Evolutionary conservation across 345 rosid species (phyloP), one percentile per base, ranked within the genome.

Genomic region (Acer saccharum): DNA sequence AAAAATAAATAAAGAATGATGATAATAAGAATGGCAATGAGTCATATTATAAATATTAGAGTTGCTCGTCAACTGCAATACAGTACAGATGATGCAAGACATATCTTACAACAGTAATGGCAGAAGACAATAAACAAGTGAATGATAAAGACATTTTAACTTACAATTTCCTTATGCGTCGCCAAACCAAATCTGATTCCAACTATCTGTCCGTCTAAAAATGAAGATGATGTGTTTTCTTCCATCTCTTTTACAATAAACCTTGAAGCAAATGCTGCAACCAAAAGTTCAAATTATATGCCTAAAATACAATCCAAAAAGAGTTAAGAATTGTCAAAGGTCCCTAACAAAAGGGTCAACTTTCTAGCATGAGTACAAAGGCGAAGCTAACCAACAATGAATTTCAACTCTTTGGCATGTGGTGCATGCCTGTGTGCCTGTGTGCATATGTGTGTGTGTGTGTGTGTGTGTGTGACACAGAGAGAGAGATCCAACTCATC

Each of bases 111-210:
- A n/a, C 17, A 65, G 57, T 54, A 21, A 48, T 27, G 46, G 50
- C 14, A 32, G 35, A 76, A 70, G 58, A 25, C 27, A 12, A 39
- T 25, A 54, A 23, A 62, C 20, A 5, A 46, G n/a, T 57, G 13
- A 66, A 58, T 35, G 14, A 72, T 64, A 23, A 61, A 55, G 55
- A 65, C 21, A 83, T 71, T 58, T 75, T 65, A 58, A 86, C 99
- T 91, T 72, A 92, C 98, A 18, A 96, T 94, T 82, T 96, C 94
- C 68, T 80, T 81, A 44, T 82, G 86, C 82, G 85, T 80, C 0
- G 97, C 93, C 86, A 96, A 88, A 71, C 86, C 90, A 82, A 96
- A 96, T 77, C 57, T 76, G 71, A 94, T 89, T 35, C 95, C 94
- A 23, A 86, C 78, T 69, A 95, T 82, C 80, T 95, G 93, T 18